Percentiles rank a stretch among this genome's conserved stretches.
These are phyloP conservation scores for Phytophthora kernoviae DNA, from an alignment of 352 stramenopile species.

Conservation along the genomic window DNA sequence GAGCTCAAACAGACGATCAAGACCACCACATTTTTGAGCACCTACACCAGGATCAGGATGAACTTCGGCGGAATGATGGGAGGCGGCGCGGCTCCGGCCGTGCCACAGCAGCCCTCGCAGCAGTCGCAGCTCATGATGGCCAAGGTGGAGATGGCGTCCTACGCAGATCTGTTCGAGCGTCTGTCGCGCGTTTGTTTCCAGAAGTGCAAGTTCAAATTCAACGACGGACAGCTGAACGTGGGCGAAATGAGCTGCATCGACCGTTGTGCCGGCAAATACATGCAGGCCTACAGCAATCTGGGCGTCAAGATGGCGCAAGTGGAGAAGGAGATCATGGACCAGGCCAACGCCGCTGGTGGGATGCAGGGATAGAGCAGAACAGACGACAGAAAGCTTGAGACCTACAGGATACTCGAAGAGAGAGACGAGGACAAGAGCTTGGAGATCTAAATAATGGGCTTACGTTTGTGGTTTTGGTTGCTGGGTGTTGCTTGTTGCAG, in stretches of 20 bases:
- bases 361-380: conserved; percentile 42
- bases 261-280: conserved; percentile 97
- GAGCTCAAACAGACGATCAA: background rate
- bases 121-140: conserved; percentile 87
- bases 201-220: conserved; percentile 96
- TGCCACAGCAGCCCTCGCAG: conserved; percentile 60
- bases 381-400: background rate
- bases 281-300: conserved; percentile 96
- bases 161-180: conserved; percentile 91
- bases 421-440: conserved; percentile 4
- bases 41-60: conserved; percentile 45
- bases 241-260: conserved; percentile 99
- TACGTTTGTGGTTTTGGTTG: conserved; percentile 23
- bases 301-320: conserved; percentile 95
- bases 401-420: background rate
- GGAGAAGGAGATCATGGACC: conserved; percentile 92
- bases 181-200: conserved; percentile 93
- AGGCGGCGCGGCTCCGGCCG: conserved; percentile 43
- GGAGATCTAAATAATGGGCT: conserved; percentile 62
- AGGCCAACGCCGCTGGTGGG: conserved; percentile 54
- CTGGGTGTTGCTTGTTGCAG: conserved; percentile 5
- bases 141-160: conserved; percentile 92
- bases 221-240: conserved; percentile 96
- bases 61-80: conserved; percentile 84
- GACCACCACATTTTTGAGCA: conserved; percentile 6